Base-by-base conservation (phyloP, 768 basidiomycete species). In the Kwoniella newhampshirensis region DNA sequence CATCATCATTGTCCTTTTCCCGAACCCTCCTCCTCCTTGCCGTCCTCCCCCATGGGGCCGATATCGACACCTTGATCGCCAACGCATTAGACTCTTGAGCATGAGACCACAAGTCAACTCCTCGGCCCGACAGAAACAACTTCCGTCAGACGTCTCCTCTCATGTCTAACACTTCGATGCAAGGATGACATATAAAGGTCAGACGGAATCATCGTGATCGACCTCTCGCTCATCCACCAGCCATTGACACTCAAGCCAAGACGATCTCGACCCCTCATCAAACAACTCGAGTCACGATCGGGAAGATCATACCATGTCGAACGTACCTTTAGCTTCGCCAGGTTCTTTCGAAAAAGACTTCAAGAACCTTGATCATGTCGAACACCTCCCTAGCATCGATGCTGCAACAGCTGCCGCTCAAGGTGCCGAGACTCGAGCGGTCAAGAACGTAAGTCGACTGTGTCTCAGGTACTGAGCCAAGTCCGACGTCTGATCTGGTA, bases 261-360 rank as follows among this genome's bases (percentile, higher is more conserved):
- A 13, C 32, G 13, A 6, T 32, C 32, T 6, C 32, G 13, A 32
- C 32, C 13, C 6, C 6, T 32, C 32, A 32, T 6, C 32, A 32
- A 32, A 32, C 32, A 13, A 32, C 32, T 32, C n/a, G n/a, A n/a
- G 13, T 32, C 32, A 32, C 6, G 7, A 32, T 32, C 32, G 13
- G 13, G 32, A 32, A n/a, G n/a, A n/a, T n/a, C n/a, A n/a, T n/a
- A n/a, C n/a, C n/a, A n/a, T 32, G 32, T 32, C 32, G 32, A 6
- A 13, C 6, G 32, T 32, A 32, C 32, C 32, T 32, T 13, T 32
- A 32, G 32, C 32, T 35, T 55, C 54, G 27, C 26, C 28, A 23
- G 47, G 28, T 15, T 46, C 23, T 9, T 49, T 32, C 37, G 56
- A 58, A 20, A 58, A 58, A 27, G 56, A 58, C 21, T 37, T 58